phyloP scores from a whole-genome alignment of 306 rosid genomes.

The Bauhinia variegata region DNA sequence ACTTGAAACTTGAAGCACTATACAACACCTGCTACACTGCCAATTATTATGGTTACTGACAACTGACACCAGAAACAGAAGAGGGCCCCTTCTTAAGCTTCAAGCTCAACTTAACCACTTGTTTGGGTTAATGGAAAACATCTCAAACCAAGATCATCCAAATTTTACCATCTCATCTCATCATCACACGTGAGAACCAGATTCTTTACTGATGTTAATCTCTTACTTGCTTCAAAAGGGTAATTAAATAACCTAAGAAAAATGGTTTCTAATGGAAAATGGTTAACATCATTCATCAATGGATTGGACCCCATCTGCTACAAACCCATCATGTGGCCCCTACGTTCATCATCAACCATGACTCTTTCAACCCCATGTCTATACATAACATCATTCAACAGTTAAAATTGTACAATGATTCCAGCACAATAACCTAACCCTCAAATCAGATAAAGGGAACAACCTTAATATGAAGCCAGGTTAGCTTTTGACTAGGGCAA shows the following conservation, averaged over 20 bases:
- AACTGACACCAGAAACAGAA: neutral
- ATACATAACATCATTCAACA: conserved; percentile 36
- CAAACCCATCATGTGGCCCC: conserved; percentile 41
- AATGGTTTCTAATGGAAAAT: conserved; percentile 26
- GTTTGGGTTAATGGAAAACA: conserved; percentile 29
- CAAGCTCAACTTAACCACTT: neutral
- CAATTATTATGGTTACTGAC: conserved; percentile 41
- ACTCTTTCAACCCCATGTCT: conserved; percentile 51
- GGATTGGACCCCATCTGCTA: conserved; percentile 38
- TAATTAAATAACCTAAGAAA: conserved; percentile 26
- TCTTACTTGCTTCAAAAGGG: conserved; percentile 37
- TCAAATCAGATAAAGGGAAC: conserved; percentile 25
- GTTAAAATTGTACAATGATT: conserved; percentile 45
- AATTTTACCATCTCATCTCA: conserved; percentile 32
- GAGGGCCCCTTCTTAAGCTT: too few species aligned
- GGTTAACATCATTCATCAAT: conserved; percentile 34
- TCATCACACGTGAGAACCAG: conserved; percentile 41
- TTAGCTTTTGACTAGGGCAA: conserved; percentile 15
- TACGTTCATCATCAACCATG: conserved; percentile 42
- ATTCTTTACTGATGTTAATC: conserved; percentile 37
- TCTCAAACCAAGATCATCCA: conserved; percentile 29
- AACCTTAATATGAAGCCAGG: conserved; percentile 25
- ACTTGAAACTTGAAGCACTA: conserved; percentile 47
- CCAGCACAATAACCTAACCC: conserved; percentile 41
- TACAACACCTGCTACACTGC: conserved; percentile 48